Conservation (phyloP, 192 early-diverging fungal genomes). For the Chytriomyces hyalinus region DNA sequence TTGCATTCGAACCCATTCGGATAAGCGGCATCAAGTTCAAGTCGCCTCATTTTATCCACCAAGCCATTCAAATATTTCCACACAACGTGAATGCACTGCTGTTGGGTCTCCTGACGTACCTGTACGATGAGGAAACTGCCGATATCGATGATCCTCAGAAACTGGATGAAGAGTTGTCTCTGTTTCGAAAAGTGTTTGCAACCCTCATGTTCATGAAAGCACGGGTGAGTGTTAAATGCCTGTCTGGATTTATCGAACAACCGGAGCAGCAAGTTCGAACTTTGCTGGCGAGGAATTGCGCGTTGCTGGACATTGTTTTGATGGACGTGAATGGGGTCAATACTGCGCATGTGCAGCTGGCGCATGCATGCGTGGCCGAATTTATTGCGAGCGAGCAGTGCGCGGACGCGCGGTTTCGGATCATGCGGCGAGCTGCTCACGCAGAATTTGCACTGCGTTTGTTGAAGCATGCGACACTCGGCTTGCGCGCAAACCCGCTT, state of each 20-base stretch:
- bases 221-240: not conserved
- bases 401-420: slow-evolving; percentile 5
- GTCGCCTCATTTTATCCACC: too few species aligned
- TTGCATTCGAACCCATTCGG: slow-evolving; percentile 24
- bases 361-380: slow-evolving; percentile 10
- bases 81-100: not conserved
- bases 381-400: slow-evolving; percentile 12
- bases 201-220: slow-evolving; percentile 10
- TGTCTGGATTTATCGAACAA: slow-evolving; percentile 16
- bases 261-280: not conserved
- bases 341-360: not conserved
- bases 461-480: not conserved
- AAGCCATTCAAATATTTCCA: slow-evolving; percentile 24
- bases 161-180: too few species aligned
- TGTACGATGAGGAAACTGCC: not conserved
- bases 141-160: not conserved
- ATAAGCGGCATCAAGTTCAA: not conserved
- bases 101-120: slow-evolving; percentile 10
- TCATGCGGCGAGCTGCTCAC: not conserved
- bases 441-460: slow-evolving; percentile 4
- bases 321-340: not conserved
- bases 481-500: slow-evolving; percentile 23
- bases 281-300: not conserved
- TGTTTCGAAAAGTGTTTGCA: slow-evolving; percentile 15
- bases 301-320: not conserved